A percentile compares a stretch with the other conserved stretches of the same genome.
Conservation (phyloP, 768 basidiomycete genomes). For the Suillus fuscotomentosus region DNA sequence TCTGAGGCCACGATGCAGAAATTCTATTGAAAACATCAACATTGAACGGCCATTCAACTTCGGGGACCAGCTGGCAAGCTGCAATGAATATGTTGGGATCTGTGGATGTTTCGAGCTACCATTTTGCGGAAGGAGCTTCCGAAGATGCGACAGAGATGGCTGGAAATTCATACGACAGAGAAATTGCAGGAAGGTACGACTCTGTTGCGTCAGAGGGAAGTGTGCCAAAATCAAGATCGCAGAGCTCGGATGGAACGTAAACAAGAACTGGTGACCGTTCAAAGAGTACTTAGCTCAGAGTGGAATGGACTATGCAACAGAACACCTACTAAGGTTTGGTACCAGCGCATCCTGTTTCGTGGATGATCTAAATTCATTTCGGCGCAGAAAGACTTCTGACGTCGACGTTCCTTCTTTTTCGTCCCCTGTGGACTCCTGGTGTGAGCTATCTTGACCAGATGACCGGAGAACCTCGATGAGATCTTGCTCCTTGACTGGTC, state of each 20-base stretch:
- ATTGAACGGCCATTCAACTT: constrained; percentile 15
- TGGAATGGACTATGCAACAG: background rate
- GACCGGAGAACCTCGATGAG: constrained; percentile 60
- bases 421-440: constrained; percentile 14
- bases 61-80: too few relatives aligned
- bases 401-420: constrained; percentile 22
- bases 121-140: too few relatives aligned
- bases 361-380: constrained; percentile 84
- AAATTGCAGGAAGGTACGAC: too few relatives aligned
- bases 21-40: constrained; percentile 9
- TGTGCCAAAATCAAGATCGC: too few relatives aligned
- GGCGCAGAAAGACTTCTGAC: constrained; percentile 56
- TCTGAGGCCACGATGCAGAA: constrained; percentile 3
- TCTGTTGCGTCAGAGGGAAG: too few relatives aligned
- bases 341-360: constrained; percentile 89
- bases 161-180: too few relatives aligned
- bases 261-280: too few relatives aligned
- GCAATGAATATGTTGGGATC: too few relatives aligned
- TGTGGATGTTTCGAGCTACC: too few relatives aligned
- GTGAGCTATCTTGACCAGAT: constrained; percentile 5
- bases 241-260: too few relatives aligned
- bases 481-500: constrained; percentile 63
- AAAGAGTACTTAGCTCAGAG: background rate
- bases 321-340: constrained; percentile 59
- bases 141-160: too few relatives aligned